Evolutionary conservation across 768 basidiomycete species (phyloP).

Genomic region (Leucosporidium yakuticum): DNA sequence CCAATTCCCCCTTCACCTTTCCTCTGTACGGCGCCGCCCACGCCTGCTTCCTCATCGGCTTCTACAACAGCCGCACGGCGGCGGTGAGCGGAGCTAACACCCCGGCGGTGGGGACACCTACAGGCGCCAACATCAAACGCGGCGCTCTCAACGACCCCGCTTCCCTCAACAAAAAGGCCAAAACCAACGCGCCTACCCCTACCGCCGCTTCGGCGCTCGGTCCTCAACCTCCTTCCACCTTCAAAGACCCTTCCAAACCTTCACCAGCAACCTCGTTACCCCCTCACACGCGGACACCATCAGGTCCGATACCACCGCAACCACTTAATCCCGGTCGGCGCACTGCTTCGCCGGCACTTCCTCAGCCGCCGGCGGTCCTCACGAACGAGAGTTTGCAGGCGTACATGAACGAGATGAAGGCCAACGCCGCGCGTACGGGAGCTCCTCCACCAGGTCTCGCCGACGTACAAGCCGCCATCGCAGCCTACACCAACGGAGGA

Average conservation of each 20-base stretch:
- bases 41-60: slow-evolving; percentile 33
- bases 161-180: slow-evolving; percentile 18
- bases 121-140: slow-evolving; percentile 6
- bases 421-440: slow-evolving; percentile 3
- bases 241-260: no score
- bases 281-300: not conserved
- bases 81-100: slow-evolving; percentile 1
- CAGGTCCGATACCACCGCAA: not conserved
- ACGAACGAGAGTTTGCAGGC: slow-evolving; percentile 5
- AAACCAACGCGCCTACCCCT: not conserved
- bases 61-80: slow-evolving; percentile 23
- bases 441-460: slow-evolving; percentile 12
- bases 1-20: slow-evolving; percentile 13
- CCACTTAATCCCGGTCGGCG: not conserved
- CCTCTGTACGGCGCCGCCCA: slow-evolving; percentile 12
- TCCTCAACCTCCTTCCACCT: no score
- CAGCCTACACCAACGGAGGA: not conserved
- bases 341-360: not conserved
- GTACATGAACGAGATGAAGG: slow-evolving; percentile 24
- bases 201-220: not conserved
- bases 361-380: not conserved
- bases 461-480: slow-evolving; percentile 15
- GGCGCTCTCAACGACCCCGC: not conserved
- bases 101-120: not conserved
- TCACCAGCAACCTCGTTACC: not conserved